A percentile compares a stretch with the other conserved stretches of the same genome.
Conservation (phyloP, 176 grass and related monocot genomes). For the Oropetium thomaeum region DNA sequence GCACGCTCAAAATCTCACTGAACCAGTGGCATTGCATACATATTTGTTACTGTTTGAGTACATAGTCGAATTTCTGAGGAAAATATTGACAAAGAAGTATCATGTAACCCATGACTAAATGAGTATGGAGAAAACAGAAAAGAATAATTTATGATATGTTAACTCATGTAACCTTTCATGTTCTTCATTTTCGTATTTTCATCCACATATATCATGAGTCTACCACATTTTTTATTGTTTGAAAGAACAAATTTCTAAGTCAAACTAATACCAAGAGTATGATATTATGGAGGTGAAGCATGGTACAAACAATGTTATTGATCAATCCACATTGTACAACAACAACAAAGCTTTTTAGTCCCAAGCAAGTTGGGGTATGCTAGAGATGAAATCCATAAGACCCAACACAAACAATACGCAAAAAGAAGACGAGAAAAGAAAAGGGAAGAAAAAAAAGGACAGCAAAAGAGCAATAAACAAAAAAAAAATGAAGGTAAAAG, state of each 20-base stretch:
- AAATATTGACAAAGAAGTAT: not conserved
- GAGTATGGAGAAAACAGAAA: not conserved
- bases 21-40: slow-evolving; percentile 5
- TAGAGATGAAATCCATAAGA: no score
- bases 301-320: not conserved
- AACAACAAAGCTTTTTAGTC: no score
- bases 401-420: no score
- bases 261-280: not conserved
- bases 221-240: not conserved
- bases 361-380: no score
- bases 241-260: not conserved
- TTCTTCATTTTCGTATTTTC: not conserved
- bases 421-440: no score
- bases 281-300: not conserved
- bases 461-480: no score
- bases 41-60: not conserved
- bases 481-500: no score
- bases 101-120: not conserved
- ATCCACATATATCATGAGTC: not conserved
- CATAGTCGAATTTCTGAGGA: not conserved
- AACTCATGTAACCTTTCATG: not conserved
- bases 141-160: slow-evolving; percentile 1
- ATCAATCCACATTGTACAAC: not conserved
- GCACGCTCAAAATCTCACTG: not conserved
- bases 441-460: no score